Evolutionary conservation across 208 protist genomes (phyloP).

Genomic region (Herpetomonas samuelpessoai): DNA sequence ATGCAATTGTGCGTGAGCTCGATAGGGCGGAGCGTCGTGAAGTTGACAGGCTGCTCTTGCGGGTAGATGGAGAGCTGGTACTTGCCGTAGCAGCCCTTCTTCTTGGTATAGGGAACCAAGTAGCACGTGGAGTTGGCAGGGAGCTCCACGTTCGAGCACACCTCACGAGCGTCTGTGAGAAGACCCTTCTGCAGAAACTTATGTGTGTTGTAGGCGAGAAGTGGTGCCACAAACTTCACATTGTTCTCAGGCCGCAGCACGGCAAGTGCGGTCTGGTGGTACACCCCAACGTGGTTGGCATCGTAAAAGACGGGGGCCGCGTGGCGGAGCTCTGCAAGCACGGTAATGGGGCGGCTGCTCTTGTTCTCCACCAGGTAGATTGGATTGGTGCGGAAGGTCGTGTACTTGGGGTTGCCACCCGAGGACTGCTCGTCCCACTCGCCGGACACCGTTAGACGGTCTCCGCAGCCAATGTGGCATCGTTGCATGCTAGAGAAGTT

Average conservation of each 20-base stretch:
- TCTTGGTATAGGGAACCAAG: constrained; percentile 38
- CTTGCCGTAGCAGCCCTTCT: constrained; percentile 40
- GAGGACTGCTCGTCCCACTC: constrained; percentile 55
- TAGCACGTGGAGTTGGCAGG: constrained; percentile 63
- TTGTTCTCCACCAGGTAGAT: constrained; percentile 88
- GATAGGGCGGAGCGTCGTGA: constrained; percentile 65
- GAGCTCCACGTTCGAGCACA: constrained; percentile 48
- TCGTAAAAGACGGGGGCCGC: constrained; percentile 56
- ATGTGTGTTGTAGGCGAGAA: constrained; percentile 43
- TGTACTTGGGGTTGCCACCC: constrained; percentile 80
- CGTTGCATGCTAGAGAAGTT: constrained; percentile 80
- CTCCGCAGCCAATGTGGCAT: constrained; percentile 86
- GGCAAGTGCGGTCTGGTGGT: constrained; percentile 74
- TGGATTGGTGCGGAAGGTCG: constrained; percentile 85
- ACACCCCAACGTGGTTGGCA: constrained; percentile 65
- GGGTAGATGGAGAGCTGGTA: constrained; percentile 87
- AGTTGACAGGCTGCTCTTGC: constrained; percentile 61
- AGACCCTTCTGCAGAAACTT: constrained; percentile 43
- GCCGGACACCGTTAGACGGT: constrained; percentile 61
- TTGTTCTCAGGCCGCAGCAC: constrained; percentile 57
- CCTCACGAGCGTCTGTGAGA: constrained; percentile 46
- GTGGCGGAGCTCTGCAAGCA: constrained; percentile 78
- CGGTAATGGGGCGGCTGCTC: constrained; percentile 47
- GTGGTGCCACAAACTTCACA: constrained; percentile 46
- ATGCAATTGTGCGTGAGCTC: constrained; percentile 51